phyloP scores from a whole-genome alignment of 495 filamentous ascomycete genomes.

The Bombardia bombarda region DNA sequence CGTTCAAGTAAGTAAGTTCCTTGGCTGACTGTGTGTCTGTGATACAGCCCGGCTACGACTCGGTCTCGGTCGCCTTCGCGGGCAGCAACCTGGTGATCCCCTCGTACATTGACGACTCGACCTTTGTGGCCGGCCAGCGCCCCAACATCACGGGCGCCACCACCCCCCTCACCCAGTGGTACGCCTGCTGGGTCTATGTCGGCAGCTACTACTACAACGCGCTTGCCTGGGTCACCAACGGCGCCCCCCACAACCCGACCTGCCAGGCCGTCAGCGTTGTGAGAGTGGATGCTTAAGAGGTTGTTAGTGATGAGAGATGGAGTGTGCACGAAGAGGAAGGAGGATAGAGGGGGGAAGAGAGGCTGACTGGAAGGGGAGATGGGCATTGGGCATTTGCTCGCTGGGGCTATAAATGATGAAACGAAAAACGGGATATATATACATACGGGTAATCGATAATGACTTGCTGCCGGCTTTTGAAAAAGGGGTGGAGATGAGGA shows the following conservation, averaged over 20 bases:
- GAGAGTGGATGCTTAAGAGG: no score
- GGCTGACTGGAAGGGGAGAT: no score
- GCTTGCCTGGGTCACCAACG: conserved; percentile 39
- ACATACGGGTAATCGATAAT: no score
- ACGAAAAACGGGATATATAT: no score
- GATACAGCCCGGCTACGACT: conserved; percentile 26
- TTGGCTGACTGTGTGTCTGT: neutral
- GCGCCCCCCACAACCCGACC: conserved; percentile 46
- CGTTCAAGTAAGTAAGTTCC: neutral
- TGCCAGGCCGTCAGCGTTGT: conserved; percentile 41
- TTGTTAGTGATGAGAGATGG: no score
- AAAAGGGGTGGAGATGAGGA: no score
- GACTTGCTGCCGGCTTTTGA: no score
- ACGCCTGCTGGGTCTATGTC: conserved; percentile 43
- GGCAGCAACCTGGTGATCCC: conserved; percentile 33
- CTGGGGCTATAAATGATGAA: no score
- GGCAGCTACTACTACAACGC: conserved; percentile 43
- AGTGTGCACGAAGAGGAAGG: no score
- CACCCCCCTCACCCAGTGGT: conserved; percentile 36
- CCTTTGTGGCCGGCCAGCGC: conserved; percentile 11
- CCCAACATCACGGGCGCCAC: conserved; percentile 6
- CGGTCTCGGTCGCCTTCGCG: conserved; percentile 36
- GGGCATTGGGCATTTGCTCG: no score
- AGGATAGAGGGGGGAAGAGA: no score
- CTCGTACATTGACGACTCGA: conserved; percentile 37